A percentile compares a stretch with the other conserved stretches of the same genome.
Evolutionary conservation across 495 filamentous ascomycete species (phyloP).

Genomic region (Monascus purpureus): DNA sequence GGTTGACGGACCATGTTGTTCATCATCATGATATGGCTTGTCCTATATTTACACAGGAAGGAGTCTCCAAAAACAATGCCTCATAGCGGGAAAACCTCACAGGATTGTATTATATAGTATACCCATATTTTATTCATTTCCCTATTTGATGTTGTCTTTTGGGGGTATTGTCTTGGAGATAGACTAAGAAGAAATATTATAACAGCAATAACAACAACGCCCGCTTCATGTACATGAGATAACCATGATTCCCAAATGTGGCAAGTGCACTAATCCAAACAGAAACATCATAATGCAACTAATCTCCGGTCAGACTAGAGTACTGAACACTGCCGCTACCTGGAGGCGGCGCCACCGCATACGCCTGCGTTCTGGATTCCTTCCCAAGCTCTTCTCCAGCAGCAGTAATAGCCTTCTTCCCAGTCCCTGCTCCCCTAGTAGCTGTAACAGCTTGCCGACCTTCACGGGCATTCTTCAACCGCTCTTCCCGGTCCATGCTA

Average conservation of each 20-base stretch:
- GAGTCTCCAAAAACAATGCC: no score
- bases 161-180: conserved; percentile 24
- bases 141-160: conserved; percentile 12
- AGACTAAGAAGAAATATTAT: conserved; percentile 25
- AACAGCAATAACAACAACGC: conserved; percentile 25
- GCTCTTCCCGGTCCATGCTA: conserved; percentile 71
- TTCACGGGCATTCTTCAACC: conserved; percentile 59
- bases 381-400: conserved; percentile 14
- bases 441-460: conserved; percentile 42
- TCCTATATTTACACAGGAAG: no score
- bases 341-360: conserved; percentile 64
- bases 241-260: conserved; percentile 5
- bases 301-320: conserved; percentile 74
- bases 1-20: conserved; percentile 32
- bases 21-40: conserved; percentile 8
- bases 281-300: conserved; percentile 18
- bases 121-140: conserved; percentile 20
- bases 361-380: conserved; percentile 30
- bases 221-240: conserved; percentile 25
- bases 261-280: conserved; percentile 1
- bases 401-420: conserved; percentile 20
- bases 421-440: conserved; percentile 14
- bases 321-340: conserved; percentile 72
- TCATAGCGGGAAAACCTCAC: neutral
- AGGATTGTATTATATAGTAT: conserved; percentile 33